phyloP scores from a whole-genome alignment of 176 grass and related monocot species.

The Triticum dicoccoides region DNA sequence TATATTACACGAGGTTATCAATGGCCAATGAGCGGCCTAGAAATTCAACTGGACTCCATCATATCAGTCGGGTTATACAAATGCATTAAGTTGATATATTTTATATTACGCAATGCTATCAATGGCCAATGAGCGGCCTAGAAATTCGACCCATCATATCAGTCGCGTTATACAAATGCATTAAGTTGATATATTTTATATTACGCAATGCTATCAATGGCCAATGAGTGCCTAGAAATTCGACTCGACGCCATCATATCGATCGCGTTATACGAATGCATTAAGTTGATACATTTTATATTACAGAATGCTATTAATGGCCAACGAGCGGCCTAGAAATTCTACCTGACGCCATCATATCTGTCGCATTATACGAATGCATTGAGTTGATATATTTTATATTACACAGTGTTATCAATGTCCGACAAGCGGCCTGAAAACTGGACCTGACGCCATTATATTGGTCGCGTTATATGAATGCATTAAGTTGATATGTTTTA shows the following conservation, averaged over 20 bases:
- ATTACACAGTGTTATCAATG: background rate
- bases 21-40: background rate
- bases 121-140: background rate
- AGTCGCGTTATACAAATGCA: background rate
- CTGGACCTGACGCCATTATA: background rate
- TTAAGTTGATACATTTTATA: background rate
- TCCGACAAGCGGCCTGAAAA: background rate
- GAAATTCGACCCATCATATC: background rate
- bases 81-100: background rate
- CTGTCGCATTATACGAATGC: background rate
- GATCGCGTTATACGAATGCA: background rate
- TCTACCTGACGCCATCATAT: background rate
- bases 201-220: too few species aligned
- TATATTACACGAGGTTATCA: too few species aligned
- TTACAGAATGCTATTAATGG: background rate
- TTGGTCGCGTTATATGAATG: background rate
- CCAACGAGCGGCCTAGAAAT: background rate
- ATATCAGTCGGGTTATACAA: fast-evolving
- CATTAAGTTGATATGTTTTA: background rate
- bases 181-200: background rate
- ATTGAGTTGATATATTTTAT: background rate
- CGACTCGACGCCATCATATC: too few species aligned
- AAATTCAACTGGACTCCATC: too few species aligned
- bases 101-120: background rate
- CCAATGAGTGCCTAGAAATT: background rate